Percentiles rank a stretch among this genome's conserved stretches.
Evolutionary conservation across 148 eudicot genomes (phyloP).

Genomic region (Pharnaceum exiguum): DNA sequence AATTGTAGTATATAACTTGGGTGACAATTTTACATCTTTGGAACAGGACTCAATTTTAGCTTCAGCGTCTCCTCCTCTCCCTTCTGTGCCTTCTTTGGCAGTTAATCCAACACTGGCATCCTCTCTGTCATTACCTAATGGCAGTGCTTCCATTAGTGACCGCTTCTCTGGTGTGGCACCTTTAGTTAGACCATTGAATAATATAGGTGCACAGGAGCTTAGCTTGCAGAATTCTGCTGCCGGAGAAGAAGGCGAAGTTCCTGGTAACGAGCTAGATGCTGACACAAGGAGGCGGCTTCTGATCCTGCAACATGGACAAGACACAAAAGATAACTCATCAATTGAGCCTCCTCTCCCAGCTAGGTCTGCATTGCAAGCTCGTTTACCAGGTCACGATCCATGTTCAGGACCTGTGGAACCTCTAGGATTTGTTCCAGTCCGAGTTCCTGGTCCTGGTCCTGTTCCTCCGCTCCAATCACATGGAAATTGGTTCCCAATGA

Average conservation of each 20-base stretch:
- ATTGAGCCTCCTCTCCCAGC: constrained; percentile 59
- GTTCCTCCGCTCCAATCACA: constrained; percentile 54
- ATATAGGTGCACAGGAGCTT: constrained; percentile 47
- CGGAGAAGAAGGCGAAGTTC: constrained; percentile 97
- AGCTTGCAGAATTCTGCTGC: constrained; percentile 87
- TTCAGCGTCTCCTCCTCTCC: constrained; percentile 28
- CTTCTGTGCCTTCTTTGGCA: constrained; percentile 36
- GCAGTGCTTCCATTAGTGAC: constrained; percentile 44
- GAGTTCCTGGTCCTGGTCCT: constrained; percentile 34
- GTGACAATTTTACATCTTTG: neutral
- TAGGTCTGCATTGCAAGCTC: constrained; percentile 54
- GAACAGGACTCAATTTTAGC: constrained; percentile 72
- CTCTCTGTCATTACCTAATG: constrained; percentile 33
- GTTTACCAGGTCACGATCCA: constrained; percentile 24
- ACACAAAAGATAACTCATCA: constrained; percentile 47
- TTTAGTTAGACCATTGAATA: constrained; percentile 46
- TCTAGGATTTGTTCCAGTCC: constrained; percentile 36
- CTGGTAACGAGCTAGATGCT: constrained; percentile 96
- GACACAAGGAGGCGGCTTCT: constrained; percentile 95
- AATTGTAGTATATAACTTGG: neutral
- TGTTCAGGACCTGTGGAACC: constrained; percentile 5
- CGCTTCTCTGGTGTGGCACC: constrained; percentile 46
- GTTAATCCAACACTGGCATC: constrained; percentile 56
- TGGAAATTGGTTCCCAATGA: constrained; percentile 74
- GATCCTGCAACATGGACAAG: constrained; percentile 94